Percentiles rank a stretch among this genome's conserved stretches.
phyloP scores from a whole-genome alignment of 2,329 filamentous ascomycete species.

The Fusarium robinianum region DNA sequence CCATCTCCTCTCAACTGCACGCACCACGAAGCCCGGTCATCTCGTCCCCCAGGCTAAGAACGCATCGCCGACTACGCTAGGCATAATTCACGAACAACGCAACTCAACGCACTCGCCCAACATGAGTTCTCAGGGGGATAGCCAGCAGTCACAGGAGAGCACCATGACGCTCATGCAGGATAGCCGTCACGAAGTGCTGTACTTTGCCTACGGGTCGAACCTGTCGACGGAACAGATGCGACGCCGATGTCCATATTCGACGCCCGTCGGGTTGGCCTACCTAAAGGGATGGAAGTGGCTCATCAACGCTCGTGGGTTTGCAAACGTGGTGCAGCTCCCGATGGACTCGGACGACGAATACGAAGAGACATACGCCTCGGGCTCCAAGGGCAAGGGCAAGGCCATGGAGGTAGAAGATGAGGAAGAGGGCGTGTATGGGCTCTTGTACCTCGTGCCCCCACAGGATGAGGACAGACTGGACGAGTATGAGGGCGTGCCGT shows the following conservation, averaged over 20 bases:
- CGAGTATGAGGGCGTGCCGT: conserved; percentile 64
- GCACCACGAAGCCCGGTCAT: too few relatives aligned
- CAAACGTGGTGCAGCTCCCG: conserved; percentile 61
- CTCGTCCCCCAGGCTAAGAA: too few relatives aligned
- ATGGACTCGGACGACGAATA: conserved; percentile 12
- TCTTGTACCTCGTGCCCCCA: conserved; percentile 57
- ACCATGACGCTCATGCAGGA: conserved; percentile 43
- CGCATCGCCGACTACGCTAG: not conserved
- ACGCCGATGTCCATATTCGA: conserved; percentile 61
- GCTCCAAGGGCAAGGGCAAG: conserved; percentile 13
- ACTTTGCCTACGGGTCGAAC: conserved; percentile 75
- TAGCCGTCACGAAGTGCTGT: conserved; percentile 49
- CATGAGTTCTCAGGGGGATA: conserved; percentile 40
- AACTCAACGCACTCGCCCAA: not conserved
- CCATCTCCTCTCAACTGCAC: too few relatives aligned
- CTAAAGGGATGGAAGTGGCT: conserved; percentile 65
- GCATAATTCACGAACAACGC: not conserved
- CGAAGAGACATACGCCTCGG: conserved; percentile 2
- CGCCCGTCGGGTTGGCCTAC: conserved; percentile 60
- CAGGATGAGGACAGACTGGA: conserved; percentile 59
- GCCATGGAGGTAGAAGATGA: conserved; percentile 6
- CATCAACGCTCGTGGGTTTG: conserved; percentile 69
- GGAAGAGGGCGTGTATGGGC: conserved; percentile 56
- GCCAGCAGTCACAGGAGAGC: conserved; percentile 44
- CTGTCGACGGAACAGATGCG: conserved; percentile 69